Evolutionary conservation across 805 yeast genomes (phyloP).

Genomic region (Candida corydali): DNA sequence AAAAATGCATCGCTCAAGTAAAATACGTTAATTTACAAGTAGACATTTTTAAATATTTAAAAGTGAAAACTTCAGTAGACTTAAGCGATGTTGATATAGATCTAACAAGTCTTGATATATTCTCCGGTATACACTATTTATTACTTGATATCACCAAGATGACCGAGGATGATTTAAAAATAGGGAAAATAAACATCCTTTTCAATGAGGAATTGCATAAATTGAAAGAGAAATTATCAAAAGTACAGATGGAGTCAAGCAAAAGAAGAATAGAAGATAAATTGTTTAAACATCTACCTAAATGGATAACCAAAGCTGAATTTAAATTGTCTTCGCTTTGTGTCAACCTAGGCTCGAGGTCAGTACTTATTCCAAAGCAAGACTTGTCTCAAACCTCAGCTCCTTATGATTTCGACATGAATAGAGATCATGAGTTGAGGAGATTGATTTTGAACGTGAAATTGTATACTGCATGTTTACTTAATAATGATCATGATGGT

Average conservation of each 20-base stretch:
- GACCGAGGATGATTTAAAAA: conserved; percentile 20
- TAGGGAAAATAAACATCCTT: conserved; percentile 25
- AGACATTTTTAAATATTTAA: conserved; percentile 25
- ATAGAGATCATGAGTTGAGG: conserved; percentile 18
- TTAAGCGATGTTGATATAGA: conserved; percentile 20
- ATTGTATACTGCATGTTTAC: neutral
- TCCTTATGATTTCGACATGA: conserved; percentile 14
- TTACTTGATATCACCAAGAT: conserved; percentile 21
- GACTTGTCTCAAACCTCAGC: conserved; percentile 11
- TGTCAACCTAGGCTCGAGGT: conserved; percentile 33
- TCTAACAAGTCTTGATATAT: conserved; percentile 25
- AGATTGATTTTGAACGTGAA: conserved; percentile 10
- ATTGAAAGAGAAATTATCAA: conserved; percentile 4
- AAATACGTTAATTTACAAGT: conserved; percentile 11
- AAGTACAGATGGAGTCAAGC: neutral
- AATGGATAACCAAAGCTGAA: conserved; percentile 28
- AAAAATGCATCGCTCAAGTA: conserved; percentile 15
- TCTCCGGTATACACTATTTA: conserved; percentile 28
- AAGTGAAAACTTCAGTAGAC: conserved; percentile 17
- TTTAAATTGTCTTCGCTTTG: conserved; percentile 14
- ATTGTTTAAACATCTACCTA: conserved; percentile 24
- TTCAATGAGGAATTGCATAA: conserved; percentile 20
- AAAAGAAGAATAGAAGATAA: conserved; percentile 9
- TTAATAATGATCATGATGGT: conserved; percentile 10
- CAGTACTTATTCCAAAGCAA: conserved; percentile 30